phyloP scores from a whole-genome alignment of 495 filamentous ascomycete genomes.

The Aspergillus mulundensis region DNA sequence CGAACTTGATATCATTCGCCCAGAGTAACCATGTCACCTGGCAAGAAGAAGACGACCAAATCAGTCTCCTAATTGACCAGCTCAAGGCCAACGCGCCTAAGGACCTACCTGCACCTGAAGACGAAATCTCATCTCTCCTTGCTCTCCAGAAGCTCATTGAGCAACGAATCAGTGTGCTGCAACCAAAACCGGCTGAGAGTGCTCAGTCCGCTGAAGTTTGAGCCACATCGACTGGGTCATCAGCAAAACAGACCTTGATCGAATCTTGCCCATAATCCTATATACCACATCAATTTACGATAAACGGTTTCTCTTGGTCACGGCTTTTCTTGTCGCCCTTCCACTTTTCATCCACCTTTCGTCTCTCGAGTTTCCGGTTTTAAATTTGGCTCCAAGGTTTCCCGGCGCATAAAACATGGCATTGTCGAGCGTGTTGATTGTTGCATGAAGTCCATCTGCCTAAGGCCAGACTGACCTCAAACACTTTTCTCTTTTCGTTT shows the following conservation, averaged over 20 bases:
- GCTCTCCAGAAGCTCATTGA: constrained; percentile 27
- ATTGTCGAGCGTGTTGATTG: constrained; percentile 12
- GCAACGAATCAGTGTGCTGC: constrained; percentile 21
- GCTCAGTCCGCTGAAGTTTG: not conserved
- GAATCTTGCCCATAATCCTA: not conserved
- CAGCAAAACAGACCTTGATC: not conserved
- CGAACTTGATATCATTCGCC: constrained; percentile 28
- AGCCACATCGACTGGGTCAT: not conserved
- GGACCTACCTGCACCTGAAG: constrained; percentile 19
- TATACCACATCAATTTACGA: not conserved
- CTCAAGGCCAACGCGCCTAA: constrained; percentile 24
- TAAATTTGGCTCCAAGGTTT: constrained; percentile 3
- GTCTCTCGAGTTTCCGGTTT: constrained; percentile 3
- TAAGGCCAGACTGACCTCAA: too few species aligned
- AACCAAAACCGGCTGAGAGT: not conserved
- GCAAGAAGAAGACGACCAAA: constrained; percentile 9
- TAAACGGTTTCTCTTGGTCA: constrained; percentile 3
- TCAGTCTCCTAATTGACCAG: constrained; percentile 28
- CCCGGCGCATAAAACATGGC: constrained; percentile 12
- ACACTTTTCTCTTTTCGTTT: constrained; percentile 8
- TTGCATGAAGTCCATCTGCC: constrained; percentile 5
- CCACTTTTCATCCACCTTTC: not conserved
- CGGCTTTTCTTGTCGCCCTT: not conserved
- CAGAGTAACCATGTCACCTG: constrained; percentile 10
- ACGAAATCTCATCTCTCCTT: constrained; percentile 26